Conservation (phyloP, 768 basidiomycete genomes). For the Mycena alexandri region DNA sequence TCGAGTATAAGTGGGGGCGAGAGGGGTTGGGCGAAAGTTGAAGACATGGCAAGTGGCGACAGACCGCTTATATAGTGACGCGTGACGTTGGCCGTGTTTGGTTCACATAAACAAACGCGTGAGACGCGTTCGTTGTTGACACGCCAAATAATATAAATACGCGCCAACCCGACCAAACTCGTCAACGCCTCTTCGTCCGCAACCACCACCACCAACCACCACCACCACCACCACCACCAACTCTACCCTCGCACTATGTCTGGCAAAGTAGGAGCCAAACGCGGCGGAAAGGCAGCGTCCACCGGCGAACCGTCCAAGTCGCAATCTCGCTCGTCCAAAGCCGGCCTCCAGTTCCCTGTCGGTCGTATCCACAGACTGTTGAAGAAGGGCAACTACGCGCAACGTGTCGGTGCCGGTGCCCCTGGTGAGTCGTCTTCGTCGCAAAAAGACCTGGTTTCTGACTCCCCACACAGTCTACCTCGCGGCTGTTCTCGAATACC, state of each 20-base stretch:
- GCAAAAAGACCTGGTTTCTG: background rate
- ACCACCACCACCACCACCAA: conserved; percentile 19
- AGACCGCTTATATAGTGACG: conserved; percentile 51
- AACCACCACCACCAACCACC: conserved; percentile 26
- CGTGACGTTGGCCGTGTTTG: conserved; percentile 52
- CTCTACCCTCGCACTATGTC: conserved; percentile 23
- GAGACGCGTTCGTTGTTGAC: conserved; percentile 38
- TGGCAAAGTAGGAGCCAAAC: conserved; percentile 34
- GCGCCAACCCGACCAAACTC: conserved; percentile 11
- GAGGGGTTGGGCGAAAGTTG: conserved; percentile 39
- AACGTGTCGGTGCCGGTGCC: conserved; percentile 90
- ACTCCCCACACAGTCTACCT: conserved; percentile 75
- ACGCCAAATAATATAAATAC: conserved; percentile 43
- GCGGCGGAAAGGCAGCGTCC: conserved; percentile 66
- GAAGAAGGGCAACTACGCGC: conserved; percentile 88
- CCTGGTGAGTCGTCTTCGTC: conserved; percentile 63
- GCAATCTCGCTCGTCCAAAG: conserved; percentile 79
- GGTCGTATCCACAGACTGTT: conserved; percentile 93
- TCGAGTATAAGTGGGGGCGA: conserved; percentile 44
- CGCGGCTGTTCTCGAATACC: conserved; percentile 92
- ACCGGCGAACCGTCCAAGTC: conserved; percentile 61
- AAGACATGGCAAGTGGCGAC: conserved; percentile 30
- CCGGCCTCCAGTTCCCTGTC: conserved; percentile 90
- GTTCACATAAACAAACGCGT: conserved; percentile 41
- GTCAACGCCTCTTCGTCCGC: conserved; percentile 5